Base-by-base conservation (phyloP, 768 basidiomycete genomes). In the Russula lepida region DNA sequence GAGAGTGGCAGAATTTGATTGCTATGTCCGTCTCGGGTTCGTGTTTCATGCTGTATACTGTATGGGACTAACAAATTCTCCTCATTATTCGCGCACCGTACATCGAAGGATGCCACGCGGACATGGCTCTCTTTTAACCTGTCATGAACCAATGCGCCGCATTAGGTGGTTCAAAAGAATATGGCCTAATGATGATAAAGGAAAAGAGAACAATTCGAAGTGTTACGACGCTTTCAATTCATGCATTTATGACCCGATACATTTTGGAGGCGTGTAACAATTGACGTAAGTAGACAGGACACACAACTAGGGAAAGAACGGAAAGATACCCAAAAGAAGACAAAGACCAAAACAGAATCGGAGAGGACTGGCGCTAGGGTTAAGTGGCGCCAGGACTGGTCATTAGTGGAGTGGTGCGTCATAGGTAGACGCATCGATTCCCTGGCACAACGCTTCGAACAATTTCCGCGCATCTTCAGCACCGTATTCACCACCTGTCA, bases 401-500 rank as follows among this genome's bases (percentile, higher is more conserved):
- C 11, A 28, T 12, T 49, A 41, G 25, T 37, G 54, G 2, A 66
- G 54, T 6, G 55, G 59, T 19, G 60, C 39, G 11, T 80, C 78
- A 63, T 80, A 78, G 4, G 76, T 69, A 7, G 73, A 67, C 3
- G 74, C 71, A 35, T 79, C 76, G 15, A 82, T 68, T 6, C 78
- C 72, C 57, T 75, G 74, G 62, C 76, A 78, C 6, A 80, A 68
- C 12, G 79, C 78, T 62, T 82, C 80, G 57, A 81, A 81, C 49
- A 81, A 70, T 54, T 77, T 77, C 12, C 77, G 74, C 2, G 79
- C 70, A 53, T 78, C 79, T 39, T 83, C 78, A 1, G 79, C 80
- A n/a, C 72, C 74, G 63, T 81, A 81, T 28, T 73, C 74, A 30
- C 78, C 78, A 3, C 72, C 66, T 0, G 67, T 72, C 80, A 83